phyloP scores from a whole-genome alignment of 2,329 filamentous ascomycete species.

The Sclerotinia spermophila region DNA sequence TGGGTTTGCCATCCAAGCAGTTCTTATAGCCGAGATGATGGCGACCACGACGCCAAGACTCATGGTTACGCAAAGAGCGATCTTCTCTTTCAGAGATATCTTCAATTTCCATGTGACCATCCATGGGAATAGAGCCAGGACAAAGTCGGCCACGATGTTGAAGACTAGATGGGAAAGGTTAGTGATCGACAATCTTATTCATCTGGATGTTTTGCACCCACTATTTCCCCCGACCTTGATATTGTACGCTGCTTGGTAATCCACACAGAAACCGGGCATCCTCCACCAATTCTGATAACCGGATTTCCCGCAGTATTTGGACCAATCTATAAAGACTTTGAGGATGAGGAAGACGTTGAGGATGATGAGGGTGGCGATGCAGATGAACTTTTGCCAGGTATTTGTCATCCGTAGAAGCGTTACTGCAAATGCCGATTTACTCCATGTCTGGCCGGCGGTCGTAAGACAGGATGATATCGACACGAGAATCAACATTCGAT shows the following conservation, averaged over 20 bases:
- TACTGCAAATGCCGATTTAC: slow-evolving; percentile 41
- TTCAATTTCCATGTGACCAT: slow-evolving; percentile 47
- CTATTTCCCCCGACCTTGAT: slow-evolving; percentile 51
- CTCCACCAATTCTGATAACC: slow-evolving; percentile 48
- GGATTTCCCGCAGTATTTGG: slow-evolving; percentile 43
- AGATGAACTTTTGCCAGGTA: slow-evolving; percentile 41
- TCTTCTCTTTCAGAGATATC: slow-evolving; percentile 47
- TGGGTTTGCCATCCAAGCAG: slow-evolving; percentile 47
- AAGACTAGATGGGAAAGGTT: slow-evolving; percentile 41
- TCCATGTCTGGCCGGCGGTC: slow-evolving; percentile 39
- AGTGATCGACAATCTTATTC: slow-evolving; percentile 16
- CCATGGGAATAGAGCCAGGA: slow-evolving; percentile 50
- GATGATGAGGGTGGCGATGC: slow-evolving; percentile 48
- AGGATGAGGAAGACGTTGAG: slow-evolving; percentile 49
- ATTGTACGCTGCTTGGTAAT: slow-evolving; percentile 39
- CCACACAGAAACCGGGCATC: slow-evolving; percentile 44
- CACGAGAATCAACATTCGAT: slow-evolving; percentile 52
- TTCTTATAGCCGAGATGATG: slow-evolving; percentile 46
- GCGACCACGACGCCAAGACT: slow-evolving; percentile 50
- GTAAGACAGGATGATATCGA: slow-evolving; percentile 36
- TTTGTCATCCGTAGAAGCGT: slow-evolving; percentile 42
- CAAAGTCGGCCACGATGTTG: slow-evolving; percentile 52
- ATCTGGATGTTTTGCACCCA: slow-evolving; percentile 33
- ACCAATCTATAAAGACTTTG: slow-evolving; percentile 50
- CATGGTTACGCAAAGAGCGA: slow-evolving; percentile 49